A percentile compares a stretch with the other conserved stretches of the same genome.
Conservation (phyloP, 2,329 filamentous ascomycete genomes). For the Penicillium polonicum region DNA sequence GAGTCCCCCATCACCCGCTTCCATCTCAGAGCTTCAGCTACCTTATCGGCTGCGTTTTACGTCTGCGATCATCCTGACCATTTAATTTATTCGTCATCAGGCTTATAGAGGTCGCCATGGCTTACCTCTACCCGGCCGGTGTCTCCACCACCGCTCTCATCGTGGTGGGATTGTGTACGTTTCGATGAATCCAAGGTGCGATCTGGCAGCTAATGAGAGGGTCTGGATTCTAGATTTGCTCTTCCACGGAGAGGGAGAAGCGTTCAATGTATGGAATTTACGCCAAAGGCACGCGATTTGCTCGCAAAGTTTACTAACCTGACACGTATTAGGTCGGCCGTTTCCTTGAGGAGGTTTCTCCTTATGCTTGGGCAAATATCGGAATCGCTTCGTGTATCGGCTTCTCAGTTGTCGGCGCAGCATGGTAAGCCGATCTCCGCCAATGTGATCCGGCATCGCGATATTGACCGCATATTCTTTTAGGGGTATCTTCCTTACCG, state of each 20-base stretch:
- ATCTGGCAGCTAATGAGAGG: conserved; percentile 23
- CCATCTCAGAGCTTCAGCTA: conserved; percentile 18
- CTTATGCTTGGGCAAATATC: conserved; percentile 86
- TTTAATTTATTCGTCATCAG: conserved; percentile 24
- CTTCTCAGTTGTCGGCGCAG: conserved; percentile 91
- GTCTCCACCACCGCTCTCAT: conserved; percentile 66
- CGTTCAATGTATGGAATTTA: conserved; percentile 73
- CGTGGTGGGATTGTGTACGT: conserved; percentile 76
- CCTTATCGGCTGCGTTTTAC: conserved; percentile 20
- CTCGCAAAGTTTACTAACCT: conserved; percentile 14
- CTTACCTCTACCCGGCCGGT: conserved; percentile 64
- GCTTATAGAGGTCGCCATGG: conserved; percentile 55
- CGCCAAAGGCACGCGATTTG: not conserved
- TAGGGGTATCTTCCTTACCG: conserved; percentile 99
- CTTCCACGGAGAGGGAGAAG: conserved; percentile 92
- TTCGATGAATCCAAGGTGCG: conserved; percentile 7
- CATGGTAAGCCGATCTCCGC: conserved; percentile 66
- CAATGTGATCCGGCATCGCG: not conserved
- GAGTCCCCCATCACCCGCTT: conserved; percentile 22
- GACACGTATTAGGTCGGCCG: conserved; percentile 67
- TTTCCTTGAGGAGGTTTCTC: conserved; percentile 91
- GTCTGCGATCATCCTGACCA: conserved; percentile 15
- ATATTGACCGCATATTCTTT: conserved; percentile 19
- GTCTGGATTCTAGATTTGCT: conserved; percentile 74
- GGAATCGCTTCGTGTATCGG: conserved; percentile 95